Conservation (phyloP, 2,329 filamentous ascomycete genomes). For the Fusarium ramigenum region DNA sequence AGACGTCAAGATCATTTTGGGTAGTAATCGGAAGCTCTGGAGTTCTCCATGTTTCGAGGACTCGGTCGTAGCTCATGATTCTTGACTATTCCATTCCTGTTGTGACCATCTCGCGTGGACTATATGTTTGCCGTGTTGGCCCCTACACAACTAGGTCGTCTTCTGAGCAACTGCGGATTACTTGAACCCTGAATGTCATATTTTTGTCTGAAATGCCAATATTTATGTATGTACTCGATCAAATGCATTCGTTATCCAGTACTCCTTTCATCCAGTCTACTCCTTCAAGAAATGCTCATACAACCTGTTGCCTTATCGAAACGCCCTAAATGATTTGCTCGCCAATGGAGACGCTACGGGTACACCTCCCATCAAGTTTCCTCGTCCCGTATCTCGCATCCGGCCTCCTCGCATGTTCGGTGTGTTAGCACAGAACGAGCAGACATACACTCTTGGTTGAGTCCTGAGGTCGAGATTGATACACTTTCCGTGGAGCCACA, state of each 20-base stretch:
- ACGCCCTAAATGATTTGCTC: conserved; percentile 55
- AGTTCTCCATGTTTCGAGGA: not conserved
- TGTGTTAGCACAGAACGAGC: conserved; percentile 70
- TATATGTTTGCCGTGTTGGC: not conserved
- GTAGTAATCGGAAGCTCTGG: conserved; percentile 10
- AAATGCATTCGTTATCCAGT: conserved; percentile 27
- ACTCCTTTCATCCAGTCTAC: conserved; percentile 31
- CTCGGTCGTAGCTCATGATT: not conserved
- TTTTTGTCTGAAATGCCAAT: conserved; percentile 8
- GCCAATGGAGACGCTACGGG: conserved; percentile 51
- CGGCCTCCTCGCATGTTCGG: conserved; percentile 62
- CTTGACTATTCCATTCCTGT: not conserved
- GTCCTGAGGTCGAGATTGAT: conserved; percentile 66
- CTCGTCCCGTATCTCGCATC: conserved; percentile 55
- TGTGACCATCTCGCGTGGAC: not conserved
- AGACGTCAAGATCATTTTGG: conserved; percentile 30
- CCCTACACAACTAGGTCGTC: not conserved
- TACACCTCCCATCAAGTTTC: conserved; percentile 37
- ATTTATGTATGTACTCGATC: conserved; percentile 24
- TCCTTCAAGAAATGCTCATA: conserved; percentile 34
- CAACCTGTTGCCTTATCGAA: conserved; percentile 47
- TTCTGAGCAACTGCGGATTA: not conserved
- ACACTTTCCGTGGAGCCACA: conserved; percentile 72
- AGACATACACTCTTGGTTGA: conserved; percentile 70
- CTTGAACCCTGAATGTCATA: not conserved